A percentile compares a stretch with the other conserved stretches of the same genome.
Evolutionary conservation across 2,329 filamentous ascomycete genomes (phyloP).

Genomic region (Zasmidium cellare): DNA sequence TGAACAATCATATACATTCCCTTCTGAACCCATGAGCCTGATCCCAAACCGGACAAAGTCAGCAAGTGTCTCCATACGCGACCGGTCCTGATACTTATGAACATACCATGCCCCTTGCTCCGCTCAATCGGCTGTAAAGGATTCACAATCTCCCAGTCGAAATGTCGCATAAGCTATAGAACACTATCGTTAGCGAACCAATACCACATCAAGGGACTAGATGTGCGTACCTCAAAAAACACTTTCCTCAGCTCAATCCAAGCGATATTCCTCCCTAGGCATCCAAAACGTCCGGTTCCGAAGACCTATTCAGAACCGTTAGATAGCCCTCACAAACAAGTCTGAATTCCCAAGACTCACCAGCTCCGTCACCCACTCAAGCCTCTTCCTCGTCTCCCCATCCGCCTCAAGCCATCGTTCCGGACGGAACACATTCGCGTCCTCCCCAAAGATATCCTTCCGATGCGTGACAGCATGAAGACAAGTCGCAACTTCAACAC

Average conservation of each 20-base stretch:
- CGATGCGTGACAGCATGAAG: conserved; percentile 38
- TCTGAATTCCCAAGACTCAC: no score
- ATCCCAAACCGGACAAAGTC: no score
- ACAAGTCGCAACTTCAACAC: conserved; percentile 45
- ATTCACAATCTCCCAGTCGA: conserved; percentile 8
- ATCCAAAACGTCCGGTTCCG: conserved; percentile 26
- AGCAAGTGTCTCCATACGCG: no score
- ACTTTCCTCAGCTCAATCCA: conserved; percentile 35
- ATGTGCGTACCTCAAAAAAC: background rate
- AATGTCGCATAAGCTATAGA: conserved; percentile 4
- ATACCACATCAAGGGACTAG: no score
- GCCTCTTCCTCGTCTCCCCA: background rate
- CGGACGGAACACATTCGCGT: conserved; percentile 38
- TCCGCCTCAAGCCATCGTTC: conserved; percentile 46
- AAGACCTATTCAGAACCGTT: conserved; percentile 34
- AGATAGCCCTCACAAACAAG: no score
- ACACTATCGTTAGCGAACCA: no score
- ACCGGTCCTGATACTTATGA: no score
- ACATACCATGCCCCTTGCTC: no score
- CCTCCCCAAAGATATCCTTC: conserved; percentile 36
- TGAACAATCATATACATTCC: no score
- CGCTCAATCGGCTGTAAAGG: conserved; percentile 1
- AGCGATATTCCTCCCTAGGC: conserved; percentile 28
- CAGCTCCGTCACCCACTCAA: background rate
- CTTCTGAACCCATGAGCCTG: no score